Base-by-base conservation (phyloP, 2,329 filamentous ascomycete species). In the Podosphaera leucotricha region DNA sequence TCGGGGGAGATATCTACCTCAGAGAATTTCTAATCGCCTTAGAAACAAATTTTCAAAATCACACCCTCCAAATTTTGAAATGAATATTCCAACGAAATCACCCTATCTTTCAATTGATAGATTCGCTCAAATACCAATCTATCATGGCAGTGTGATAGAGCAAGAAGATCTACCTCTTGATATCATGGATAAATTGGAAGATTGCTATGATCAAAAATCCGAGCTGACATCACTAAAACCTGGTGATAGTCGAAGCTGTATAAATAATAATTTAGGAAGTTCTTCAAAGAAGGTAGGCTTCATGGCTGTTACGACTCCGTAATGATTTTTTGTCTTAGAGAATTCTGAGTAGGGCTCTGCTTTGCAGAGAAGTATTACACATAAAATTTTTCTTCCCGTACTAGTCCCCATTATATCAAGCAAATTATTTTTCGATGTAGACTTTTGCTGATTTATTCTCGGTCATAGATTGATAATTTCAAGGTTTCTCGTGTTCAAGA, bases 341-440 rank as follows among this genome's bases (percentile, higher is more conserved):
- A n/a, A n/a, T n/a, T 11, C 28, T 33, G 15, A 33, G 28, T 33
- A 33, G 28, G 28, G 6, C 6, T 33, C 28, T n/a, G 13, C 28
- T 13, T 24, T 24, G 22, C 22, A 8, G 8, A 24, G 22, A 24
- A 24, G 4, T 24, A 24, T 24, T 24, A 24, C 8, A 24, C 8
- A 2, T 52, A 47, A 22, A 41, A 38, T 38, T 43, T 45, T 2
- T 50, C 48, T 7, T 19, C 43, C 6, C 33, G 21, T 33, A 20
- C 20, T 20, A n/a, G 36, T 16, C 36, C 19, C n/a, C 36, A 20
- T 15, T 38, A n/a, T n/a, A n/a, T n/a, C n/a, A n/a, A n/a, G n/a
- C n/a, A n/a, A n/a, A n/a, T n/a, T n/a, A n/a, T 6, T 28, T 28
- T 28, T 6, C 6, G 11, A 28, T 19, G 5, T 8, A 16, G 35